Percentiles rank a stretch among this genome's conserved stretches.
These are phyloP conservation scores for Podosphaera xanthii DNA, from an alignment of 2,329 filamentous ascomycete genomes.

Conservation along the genomic window DNA sequence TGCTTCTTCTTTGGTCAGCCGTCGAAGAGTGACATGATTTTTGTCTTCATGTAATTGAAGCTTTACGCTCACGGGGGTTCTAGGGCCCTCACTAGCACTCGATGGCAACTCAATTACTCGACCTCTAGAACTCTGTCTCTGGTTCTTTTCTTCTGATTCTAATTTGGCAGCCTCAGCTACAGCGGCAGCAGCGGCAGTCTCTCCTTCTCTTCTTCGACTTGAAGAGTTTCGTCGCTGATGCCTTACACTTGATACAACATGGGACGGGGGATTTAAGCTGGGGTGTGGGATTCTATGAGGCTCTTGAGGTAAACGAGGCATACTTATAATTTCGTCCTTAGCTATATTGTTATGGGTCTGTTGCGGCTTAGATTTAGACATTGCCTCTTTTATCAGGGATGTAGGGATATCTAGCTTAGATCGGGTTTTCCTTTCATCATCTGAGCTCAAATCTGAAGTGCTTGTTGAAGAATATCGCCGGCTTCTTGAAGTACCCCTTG, in stretches of 20 bases:
- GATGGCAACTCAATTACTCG: constrained; percentile 6
- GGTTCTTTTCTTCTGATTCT: constrained; percentile 24
- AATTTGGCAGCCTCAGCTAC: constrained; percentile 23
- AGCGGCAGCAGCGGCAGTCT: constrained; percentile 23
- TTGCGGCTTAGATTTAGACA: constrained; percentile 13
- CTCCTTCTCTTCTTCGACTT: constrained; percentile 23
- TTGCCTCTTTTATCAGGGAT: constrained; percentile 2
- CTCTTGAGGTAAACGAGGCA: constrained; percentile 32
- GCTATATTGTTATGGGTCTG: background rate
- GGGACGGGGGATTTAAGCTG: constrained; percentile 22
- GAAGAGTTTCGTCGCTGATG: constrained; percentile 23
- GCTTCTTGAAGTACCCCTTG: constrained; percentile 21
- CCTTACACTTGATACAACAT: constrained; percentile 20
- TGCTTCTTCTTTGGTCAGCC: constrained; percentile 37
- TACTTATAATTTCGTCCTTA: constrained; percentile 12
- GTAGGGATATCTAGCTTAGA: background rate
- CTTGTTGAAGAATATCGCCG: constrained; percentile 6
- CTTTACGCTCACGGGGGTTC: constrained; percentile 32
- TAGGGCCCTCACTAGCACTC: constrained; percentile 17
- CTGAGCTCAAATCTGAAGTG: constrained; percentile 15
- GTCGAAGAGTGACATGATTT: constrained; percentile 36
- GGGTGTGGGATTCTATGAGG: constrained; percentile 23
- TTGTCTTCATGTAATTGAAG: constrained; percentile 36
- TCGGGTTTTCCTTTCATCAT: constrained; percentile 5
- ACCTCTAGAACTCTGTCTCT: constrained; percentile 8